Percentiles rank a stretch among this genome's conserved stretches.
phyloP scores from a whole-genome alignment of 345 rosid genomes.

The Garcia nutans region DNA sequence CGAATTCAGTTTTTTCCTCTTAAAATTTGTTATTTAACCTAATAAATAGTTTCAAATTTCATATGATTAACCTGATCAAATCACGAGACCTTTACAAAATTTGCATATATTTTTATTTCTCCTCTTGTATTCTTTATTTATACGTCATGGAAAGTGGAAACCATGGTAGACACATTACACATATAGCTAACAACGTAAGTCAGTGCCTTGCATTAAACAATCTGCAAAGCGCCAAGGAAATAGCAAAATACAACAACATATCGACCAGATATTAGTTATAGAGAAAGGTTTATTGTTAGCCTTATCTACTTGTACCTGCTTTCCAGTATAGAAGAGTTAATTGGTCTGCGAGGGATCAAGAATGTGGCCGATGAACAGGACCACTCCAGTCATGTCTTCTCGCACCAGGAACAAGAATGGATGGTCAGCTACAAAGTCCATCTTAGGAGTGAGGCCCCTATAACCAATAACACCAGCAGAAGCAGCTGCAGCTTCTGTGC shows the following conservation, averaged over 20 bases:
- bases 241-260: conserved; percentile 7
- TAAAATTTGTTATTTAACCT: background rate
- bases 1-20: background rate
- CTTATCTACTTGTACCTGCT: conserved; percentile 17
- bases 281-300: background rate
- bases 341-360: conserved; percentile 42
- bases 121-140: too few relatives aligned
- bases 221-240: background rate
- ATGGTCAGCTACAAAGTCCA: conserved; percentile 72
- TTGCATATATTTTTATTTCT: background rate
- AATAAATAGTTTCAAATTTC: background rate
- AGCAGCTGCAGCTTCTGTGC: conserved; percentile 75
- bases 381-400: conserved; percentile 56
- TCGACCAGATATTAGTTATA: background rate
- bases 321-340: conserved; percentile 7
- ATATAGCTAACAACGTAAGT: background rate
- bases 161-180: background rate
- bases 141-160: too few relatives aligned
- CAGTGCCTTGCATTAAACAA: background rate
- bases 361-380: conserved; percentile 60
- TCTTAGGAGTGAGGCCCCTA: conserved; percentile 7
- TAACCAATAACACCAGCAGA: conserved; percentile 39
- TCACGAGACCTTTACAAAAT: background rate
- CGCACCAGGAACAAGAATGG: conserved; percentile 62
- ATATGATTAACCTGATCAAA: background rate